Percentiles rank a stretch among this genome's conserved stretches.
Conservation (phyloP, 192 early-diverging fungal genomes). For the Linnemannia zychae region DNA sequence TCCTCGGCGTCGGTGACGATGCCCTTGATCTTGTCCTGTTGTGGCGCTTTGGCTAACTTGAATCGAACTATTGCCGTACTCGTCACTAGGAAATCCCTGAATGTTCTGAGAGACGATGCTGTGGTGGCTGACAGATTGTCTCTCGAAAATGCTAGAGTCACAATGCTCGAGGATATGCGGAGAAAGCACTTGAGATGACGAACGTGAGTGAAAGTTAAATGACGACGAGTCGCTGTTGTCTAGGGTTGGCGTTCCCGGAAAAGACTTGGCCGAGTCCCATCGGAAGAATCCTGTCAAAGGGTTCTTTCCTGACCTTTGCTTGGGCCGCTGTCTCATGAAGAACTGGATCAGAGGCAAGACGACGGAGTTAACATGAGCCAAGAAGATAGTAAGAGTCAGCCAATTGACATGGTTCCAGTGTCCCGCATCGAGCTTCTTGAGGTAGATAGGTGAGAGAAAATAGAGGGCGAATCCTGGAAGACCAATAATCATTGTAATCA, state of each 20-base stretch:
- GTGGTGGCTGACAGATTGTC: not conserved
- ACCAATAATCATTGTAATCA: constrained; percentile 47
- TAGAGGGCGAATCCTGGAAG: constrained; percentile 46
- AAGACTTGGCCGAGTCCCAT: constrained; percentile 32
- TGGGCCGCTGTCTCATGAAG: constrained; percentile 28
- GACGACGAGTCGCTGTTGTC: constrained; percentile 39
- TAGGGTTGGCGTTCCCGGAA: constrained; percentile 10
- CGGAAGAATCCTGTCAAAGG: constrained; percentile 29
- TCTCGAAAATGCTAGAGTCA: constrained; percentile 11
- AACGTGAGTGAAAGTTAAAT: not conserved
- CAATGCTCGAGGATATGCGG: not conserved
- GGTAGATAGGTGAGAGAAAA: constrained; percentile 41
- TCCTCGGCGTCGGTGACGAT: constrained; percentile 14
- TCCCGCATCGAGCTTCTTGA: constrained; percentile 36
- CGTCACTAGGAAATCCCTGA: not conserved
- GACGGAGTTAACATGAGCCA: constrained; percentile 42
- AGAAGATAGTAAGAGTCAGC: constrained; percentile 38
- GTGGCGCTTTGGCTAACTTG: not conserved
- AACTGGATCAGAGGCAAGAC: constrained; percentile 47
- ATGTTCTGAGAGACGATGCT: constrained; percentile 8
- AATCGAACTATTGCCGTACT: not conserved
- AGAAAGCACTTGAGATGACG: constrained; percentile 15
- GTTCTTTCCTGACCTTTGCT: constrained; percentile 11
- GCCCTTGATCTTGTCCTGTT: not conserved
- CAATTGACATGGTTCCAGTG: constrained; percentile 56